Evolutionary conservation across 192 early-diverging fungal species (phyloP), one percentile per base, ranked within the genome.

Genomic region (Lobosporangium transversale): DNA sequence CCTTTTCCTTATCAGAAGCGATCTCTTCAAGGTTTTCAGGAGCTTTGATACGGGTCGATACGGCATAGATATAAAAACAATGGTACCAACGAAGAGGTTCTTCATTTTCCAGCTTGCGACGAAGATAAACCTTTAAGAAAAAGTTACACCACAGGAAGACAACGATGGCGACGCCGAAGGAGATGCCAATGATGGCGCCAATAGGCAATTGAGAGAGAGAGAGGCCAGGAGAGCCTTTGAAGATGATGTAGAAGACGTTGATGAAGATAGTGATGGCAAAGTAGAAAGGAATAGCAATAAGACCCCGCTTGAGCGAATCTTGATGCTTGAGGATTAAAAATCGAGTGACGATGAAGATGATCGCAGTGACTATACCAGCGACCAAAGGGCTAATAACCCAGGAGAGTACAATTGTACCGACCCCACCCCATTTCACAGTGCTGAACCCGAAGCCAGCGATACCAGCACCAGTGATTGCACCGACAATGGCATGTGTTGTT

Each of bases 401-500:
- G 24, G 90, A 91, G 17, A 87, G 81, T 70, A 94, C 80, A 58
- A 94, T 93, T 50, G 84, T 69, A 20, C 42, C 52, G 47, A 85
- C 48, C 7, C 73, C 64, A 23, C 66, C 68, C 92, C 92, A 94
- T 50, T 87, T 75, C 54, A 93, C 85, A 53, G 87, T 70, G 14
- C 70, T 59, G 26, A 70, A 71, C 42, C 91, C 91, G 54, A 89
- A 92, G 12, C 86, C 89, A 65, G 92, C 79, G 51, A 94, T 89
- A 63, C 92, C 91, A 18, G 89, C 84, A 64, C 93, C 90, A 42
- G 83, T 78, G 56, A 95, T 80, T 30, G 89, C 91, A 63, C 92
- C 93, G 43, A 95, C 89, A 70, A 95, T 94, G 50, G 90, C 87
- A 67, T 94, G 93, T 14, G 93, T 93, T 21, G 93, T 93, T 44